Evolutionary conservation across 176 grass and related monocot genomes (phyloP).

Genomic region (Raddia distichophylla): DNA sequence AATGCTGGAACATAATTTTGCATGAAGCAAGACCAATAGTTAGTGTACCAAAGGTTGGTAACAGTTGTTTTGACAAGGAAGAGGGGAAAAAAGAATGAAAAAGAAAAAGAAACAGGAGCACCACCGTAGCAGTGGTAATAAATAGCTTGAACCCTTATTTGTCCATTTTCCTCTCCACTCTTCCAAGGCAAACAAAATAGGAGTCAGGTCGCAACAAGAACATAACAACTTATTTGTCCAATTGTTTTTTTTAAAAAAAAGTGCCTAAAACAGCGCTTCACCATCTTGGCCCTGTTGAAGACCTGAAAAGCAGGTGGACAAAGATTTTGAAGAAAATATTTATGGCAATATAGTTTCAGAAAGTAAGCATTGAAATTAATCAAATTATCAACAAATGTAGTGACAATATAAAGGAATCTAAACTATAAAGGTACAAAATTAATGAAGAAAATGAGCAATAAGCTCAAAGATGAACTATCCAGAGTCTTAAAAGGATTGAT

Average conservation of each 20-base stretch:
- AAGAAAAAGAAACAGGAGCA: background rate
- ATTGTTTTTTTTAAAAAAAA: constrained; percentile 20
- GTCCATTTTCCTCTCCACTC: constrained; percentile 38
- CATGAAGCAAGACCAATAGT: constrained; percentile 32
- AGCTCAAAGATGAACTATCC: background rate
- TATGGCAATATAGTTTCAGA: background rate
- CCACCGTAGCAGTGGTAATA: constrained; percentile 47
- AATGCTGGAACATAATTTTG: background rate
- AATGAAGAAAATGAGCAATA: constrained; percentile 2
- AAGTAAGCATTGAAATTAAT: background rate
- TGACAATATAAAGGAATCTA: background rate
- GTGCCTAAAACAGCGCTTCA: constrained; percentile 36
- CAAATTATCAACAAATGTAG: background rate
- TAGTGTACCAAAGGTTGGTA: constrained; percentile 27
- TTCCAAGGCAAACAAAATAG: constrained; percentile 56
- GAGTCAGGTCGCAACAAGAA: constrained; percentile 35
- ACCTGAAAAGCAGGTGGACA: constrained; percentile 35
- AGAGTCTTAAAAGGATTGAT: background rate
- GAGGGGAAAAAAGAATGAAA: constrained; percentile 10
- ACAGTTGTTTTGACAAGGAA: constrained; percentile 64
- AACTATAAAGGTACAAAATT: background rate
- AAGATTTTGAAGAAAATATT: background rate
- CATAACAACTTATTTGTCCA: constrained; percentile 53
- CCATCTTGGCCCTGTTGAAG: constrained; percentile 42
- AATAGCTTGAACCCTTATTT: constrained; percentile 36